A percentile compares a stretch with the other conserved stretches of the same genome.
phyloP scores from a whole-genome alignment of 2,329 filamentous ascomycete genomes.

The Cryphonectria japonica region DNA sequence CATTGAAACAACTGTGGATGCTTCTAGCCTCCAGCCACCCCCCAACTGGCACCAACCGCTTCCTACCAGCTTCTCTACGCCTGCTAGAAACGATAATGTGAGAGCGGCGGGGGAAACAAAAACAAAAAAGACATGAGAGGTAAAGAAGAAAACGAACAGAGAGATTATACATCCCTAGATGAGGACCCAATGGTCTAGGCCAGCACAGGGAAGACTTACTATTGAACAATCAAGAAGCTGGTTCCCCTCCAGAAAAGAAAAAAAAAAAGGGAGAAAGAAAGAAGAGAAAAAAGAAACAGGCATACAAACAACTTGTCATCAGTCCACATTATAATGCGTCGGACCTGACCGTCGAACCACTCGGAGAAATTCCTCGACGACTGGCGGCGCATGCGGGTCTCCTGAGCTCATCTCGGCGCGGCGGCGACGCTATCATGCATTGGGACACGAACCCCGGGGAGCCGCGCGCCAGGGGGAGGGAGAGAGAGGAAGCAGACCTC shows the following conservation, averaged over 20 bases:
- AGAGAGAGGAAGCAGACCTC: not conserved
- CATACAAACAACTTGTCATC: not conserved
- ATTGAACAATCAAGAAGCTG: not conserved
- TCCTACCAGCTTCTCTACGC: not conserved
- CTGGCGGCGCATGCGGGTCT: constrained; percentile 4
- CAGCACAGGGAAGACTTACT: not conserved
- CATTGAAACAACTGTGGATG: not conserved
- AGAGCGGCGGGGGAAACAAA: not conserved
- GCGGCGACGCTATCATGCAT: constrained; percentile 13
- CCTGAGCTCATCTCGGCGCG: constrained; percentile 16
- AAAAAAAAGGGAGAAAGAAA: not conserved
- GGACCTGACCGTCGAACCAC: not conserved
- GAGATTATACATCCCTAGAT: too few species aligned
- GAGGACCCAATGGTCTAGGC: not conserved
- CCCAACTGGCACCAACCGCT: not conserved
- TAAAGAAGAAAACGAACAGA: not conserved
- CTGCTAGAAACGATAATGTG: not conserved
- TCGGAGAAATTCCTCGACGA: constrained; percentile 7
- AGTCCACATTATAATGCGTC: not conserved
- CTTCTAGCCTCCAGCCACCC: not conserved
- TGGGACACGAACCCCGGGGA: constrained; percentile 4
- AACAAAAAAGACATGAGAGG: not conserved
- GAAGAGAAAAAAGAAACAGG: not conserved
- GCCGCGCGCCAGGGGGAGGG: not conserved
- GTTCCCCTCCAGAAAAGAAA: too few species aligned